Conservation (phyloP, 306 rosid genomes). For the Senna siamea region DNA sequence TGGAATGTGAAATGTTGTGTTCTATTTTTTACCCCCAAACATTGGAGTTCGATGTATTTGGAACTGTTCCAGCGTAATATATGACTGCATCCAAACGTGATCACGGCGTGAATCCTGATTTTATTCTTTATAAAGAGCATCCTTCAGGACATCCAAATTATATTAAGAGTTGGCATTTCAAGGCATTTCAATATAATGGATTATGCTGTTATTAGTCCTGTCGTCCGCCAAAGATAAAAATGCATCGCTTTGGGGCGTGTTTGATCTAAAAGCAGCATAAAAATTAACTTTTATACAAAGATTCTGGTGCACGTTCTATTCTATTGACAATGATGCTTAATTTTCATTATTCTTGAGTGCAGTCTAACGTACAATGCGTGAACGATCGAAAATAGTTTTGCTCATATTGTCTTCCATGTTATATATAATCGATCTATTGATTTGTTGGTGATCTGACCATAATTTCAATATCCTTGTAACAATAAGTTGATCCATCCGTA, state of each 20-base stretch:
- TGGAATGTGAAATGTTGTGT: conserved; percentile 16
- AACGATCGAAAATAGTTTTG: conserved; percentile 11
- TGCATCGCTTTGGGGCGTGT: background rate
- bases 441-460: conserved; percentile 10
- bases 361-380: background rate
- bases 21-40: background rate
- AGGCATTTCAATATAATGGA: too few relatives aligned
- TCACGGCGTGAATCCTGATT: background rate
- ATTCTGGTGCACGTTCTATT: conserved; percentile 34
- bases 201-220: background rate
- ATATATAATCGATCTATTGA: conserved; percentile 4
- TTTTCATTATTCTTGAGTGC: conserved; percentile 21
- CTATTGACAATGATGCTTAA: background rate
- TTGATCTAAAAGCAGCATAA: conserved; percentile 5
- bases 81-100: background rate
- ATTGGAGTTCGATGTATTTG: conserved; percentile 9
- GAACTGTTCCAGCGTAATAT: conserved; percentile 23
- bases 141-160: conserved; percentile 10
- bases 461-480: background rate
- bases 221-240: background rate
- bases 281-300: background rate
- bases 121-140: conserved; percentile 1
- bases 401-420: background rate
- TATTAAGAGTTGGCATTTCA: conserved; percentile 5
- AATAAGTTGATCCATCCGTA: background rate